phyloP scores from a whole-genome alignment of 495 filamentous ascomycete genomes.

The Hypomontagnella monticulosa region DNA sequence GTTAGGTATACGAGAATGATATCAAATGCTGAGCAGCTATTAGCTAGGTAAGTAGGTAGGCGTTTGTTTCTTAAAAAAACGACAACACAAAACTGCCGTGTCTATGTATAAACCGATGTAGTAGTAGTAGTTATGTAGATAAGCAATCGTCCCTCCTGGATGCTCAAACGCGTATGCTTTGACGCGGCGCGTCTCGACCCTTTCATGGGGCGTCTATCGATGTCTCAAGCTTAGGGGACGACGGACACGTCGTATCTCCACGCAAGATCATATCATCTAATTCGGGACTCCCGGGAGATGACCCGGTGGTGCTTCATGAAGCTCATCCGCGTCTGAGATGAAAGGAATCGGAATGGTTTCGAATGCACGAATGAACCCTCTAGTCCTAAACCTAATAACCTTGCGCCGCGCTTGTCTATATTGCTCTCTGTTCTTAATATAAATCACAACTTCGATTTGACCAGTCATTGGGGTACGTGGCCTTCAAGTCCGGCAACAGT shows the following conservation, averaged over 20 bases:
- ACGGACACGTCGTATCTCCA: no score
- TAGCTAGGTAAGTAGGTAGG: no score
- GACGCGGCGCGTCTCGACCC: constrained; percentile 3
- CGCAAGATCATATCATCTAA: background rate
- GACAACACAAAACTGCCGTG: no score
- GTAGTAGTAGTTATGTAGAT: no score
- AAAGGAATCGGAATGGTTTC: constrained; percentile 32
- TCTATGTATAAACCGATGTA: constrained; percentile 7
- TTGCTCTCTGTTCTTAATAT: constrained; percentile 11
- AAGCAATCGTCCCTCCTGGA: background rate
- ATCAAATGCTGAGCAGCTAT: no score
- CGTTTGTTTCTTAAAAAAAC: no score
- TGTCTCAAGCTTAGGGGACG: background rate
- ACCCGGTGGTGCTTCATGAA: background rate
- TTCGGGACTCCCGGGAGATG: background rate
- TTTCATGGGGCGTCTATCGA: background rate
- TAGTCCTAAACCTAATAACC: constrained; percentile 31
- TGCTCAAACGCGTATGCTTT: background rate
- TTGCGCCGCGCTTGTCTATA: constrained; percentile 39
- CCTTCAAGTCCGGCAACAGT: constrained; percentile 57
- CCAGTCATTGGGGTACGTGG: constrained; percentile 47
- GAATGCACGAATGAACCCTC: constrained; percentile 24
- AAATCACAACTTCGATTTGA: constrained; percentile 29
- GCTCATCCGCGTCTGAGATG: background rate
- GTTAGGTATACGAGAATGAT: no score